Conservation (phyloP, 768 basidiomycete genomes). For the Boletus sp. region DNA sequence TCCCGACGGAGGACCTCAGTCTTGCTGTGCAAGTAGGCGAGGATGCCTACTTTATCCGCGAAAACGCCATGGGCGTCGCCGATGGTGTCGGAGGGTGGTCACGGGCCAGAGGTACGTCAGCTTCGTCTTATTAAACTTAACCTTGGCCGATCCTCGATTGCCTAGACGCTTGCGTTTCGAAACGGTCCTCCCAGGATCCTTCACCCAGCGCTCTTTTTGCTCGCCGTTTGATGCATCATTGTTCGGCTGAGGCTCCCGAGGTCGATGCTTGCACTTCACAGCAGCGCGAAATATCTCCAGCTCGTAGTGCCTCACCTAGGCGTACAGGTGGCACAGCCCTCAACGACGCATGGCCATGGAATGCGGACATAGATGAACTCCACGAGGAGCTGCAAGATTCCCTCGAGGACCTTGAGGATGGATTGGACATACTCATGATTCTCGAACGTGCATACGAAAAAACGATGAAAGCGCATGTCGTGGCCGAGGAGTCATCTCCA, state of each 20-base stretch:
- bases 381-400: conserved; percentile 41
- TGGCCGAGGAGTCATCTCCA: conserved; percentile 23
- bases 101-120: conserved; percentile 35
- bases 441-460: conserved; percentile 69
- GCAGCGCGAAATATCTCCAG: conserved; percentile 34
- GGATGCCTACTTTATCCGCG: conserved; percentile 82
- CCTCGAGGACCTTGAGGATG: conserved; percentile 67
- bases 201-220: conserved; percentile 63
- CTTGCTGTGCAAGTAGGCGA: conserved; percentile 84
- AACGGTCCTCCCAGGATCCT: conserved; percentile 37
- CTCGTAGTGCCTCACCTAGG: conserved; percentile 45
- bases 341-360: conserved; percentile 32
- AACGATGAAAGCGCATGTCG: conserved; percentile 61
- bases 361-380: conserved; percentile 40
- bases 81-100: conserved; percentile 97
- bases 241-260: conserved; percentile 52
- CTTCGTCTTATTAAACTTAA: conserved; percentile 5
- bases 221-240: conserved; percentile 82
- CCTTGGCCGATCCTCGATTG: not conserved
- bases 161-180: conserved; percentile 22
- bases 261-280: conserved; percentile 6
- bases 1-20: conserved; percentile 34
- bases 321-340: conserved; percentile 32
- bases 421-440: conserved; percentile 65
- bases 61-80: conserved; percentile 90